These are phyloP conservation scores for Zopfia rhizophila DNA, from an alignment of 2,329 filamentous ascomycete species.

Conservation along the genomic window DNA sequence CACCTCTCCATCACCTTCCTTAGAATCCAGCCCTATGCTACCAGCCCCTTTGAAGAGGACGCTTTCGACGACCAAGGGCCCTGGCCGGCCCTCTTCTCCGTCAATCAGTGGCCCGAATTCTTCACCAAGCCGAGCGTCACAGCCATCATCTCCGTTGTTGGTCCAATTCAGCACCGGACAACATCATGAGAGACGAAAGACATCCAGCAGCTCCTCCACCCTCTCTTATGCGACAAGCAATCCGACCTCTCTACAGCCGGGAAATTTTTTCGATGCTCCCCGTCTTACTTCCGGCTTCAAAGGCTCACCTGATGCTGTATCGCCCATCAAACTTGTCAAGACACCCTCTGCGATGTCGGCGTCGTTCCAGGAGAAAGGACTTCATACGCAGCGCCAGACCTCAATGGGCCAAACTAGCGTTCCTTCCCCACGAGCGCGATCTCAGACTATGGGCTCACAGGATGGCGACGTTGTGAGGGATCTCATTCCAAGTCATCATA, in stretches of 20 bases:
- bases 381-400: constrained; percentile 44
- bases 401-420: constrained; percentile 34
- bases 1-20: constrained; percentile 68
- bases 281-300: constrained; percentile 66
- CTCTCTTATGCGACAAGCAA: constrained; percentile 80
- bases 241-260: constrained; percentile 71
- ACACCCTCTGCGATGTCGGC: constrained; percentile 57
- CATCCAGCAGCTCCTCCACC: constrained; percentile 87
- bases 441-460: constrained; percentile 92
- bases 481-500: constrained; percentile 75
- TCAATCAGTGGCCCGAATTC: constrained; percentile 84
- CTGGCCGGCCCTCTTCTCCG: constrained; percentile 80
- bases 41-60: constrained; percentile 83
- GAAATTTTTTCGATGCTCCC: constrained; percentile 76
- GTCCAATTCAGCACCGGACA: constrained; percentile 93
- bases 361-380: constrained; percentile 58
- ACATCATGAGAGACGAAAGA: constrained; percentile 85
- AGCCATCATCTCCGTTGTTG: constrained; percentile 89
- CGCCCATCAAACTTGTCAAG: constrained; percentile 62
- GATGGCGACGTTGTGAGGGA: constrained; percentile 83
- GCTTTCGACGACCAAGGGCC: constrained; percentile 81
- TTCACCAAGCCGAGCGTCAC: constrained; percentile 86
- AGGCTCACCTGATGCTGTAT: constrained; percentile 63
- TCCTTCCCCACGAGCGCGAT: constrained; percentile 75
- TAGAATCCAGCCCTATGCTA: constrained; percentile 87